These are phyloP conservation scores for Salvia hispanica DNA, from an alignment of 257 asterid species.

Conservation along the genomic window DNA sequence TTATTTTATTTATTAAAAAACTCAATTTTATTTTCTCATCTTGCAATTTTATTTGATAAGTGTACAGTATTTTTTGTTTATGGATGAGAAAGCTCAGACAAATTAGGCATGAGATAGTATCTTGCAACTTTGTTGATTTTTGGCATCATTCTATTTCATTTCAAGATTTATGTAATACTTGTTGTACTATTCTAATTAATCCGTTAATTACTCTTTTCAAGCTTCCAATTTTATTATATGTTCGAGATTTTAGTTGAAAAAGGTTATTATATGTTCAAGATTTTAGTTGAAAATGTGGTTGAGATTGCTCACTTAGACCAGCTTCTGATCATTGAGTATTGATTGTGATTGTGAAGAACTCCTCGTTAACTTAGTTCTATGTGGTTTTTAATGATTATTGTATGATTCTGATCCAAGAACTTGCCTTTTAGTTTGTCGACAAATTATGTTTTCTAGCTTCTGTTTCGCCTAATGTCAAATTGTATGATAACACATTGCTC, in stretches of 20 bases:
- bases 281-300: background rate
- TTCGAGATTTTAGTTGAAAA: too few relatives aligned
- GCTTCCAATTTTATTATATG: background rate
- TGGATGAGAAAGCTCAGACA: too few relatives aligned
- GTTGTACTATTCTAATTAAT: background rate
- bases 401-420: background rate
- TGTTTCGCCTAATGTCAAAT: background rate
- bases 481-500: background rate
- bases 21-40: background rate
- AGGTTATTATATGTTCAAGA: too few relatives aligned
- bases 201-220: background rate
- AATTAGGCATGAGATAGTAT: background rate
- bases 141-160: slow-evolving; percentile 1
- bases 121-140: background rate
- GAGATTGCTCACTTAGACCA: background rate
- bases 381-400: background rate
- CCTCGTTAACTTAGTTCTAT: background rate
- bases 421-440: background rate
- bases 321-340: background rate
- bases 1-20: background rate
- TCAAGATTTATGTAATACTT: background rate
- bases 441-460: background rate
- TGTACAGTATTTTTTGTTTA: too few relatives aligned
- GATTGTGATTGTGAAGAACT: background rate
- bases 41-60: too few relatives aligned